Percentiles rank a stretch among this genome's conserved stretches.
Evolutionary conservation across 352 stramenopile genomes (phyloP).

Genomic region (Globisporangium yorkense): DNA sequence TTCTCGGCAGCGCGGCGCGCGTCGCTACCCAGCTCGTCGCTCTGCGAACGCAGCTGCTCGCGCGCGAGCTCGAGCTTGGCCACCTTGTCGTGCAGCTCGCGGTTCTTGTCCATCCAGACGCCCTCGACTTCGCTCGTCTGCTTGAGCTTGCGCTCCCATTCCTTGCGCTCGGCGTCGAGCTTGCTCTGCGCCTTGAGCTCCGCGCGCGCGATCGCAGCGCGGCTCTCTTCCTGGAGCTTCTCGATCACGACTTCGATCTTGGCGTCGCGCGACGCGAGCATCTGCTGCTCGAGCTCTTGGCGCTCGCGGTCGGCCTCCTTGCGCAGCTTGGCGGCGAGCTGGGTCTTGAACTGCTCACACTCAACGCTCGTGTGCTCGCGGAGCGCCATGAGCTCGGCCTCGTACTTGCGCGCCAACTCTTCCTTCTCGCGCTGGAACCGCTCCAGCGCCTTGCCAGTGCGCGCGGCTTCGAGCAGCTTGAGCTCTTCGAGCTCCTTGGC

Average conservation of each 20-base stretch:
- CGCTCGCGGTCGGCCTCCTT: slow-evolving; percentile 57
- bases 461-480: slow-evolving; percentile 35
- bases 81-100: slow-evolving; percentile 66
- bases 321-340: slow-evolving; percentile 46
- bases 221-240: slow-evolving; percentile 69
- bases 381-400: slow-evolving; percentile 42
- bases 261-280: slow-evolving; percentile 62
- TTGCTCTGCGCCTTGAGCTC: slow-evolving; percentile 43
- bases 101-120: slow-evolving; percentile 86
- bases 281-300: slow-evolving; percentile 54
- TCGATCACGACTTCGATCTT: slow-evolving; percentile 82
- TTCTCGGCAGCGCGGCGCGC: slow-evolving; percentile 43
- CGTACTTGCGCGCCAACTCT: slow-evolving; percentile 55
- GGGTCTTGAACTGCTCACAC: slow-evolving; percentile 56
- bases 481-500: slow-evolving; percentile 59
- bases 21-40: slow-evolving; percentile 37
- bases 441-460: slow-evolving; percentile 27
- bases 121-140: slow-evolving; percentile 71
- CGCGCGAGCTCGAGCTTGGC: slow-evolving; percentile 37
- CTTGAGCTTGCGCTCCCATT: slow-evolving; percentile 69
- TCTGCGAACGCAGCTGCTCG: slow-evolving; percentile 42
- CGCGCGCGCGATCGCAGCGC: slow-evolving; percentile 40
- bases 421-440: slow-evolving; percentile 59
- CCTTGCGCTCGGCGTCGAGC: slow-evolving; percentile 51
- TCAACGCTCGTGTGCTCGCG: slow-evolving; percentile 56